Evolutionary conservation across 2,329 filamentous ascomycete species (phyloP), one percentile per base, ranked within the genome.

Genomic region (Salinomyces thailandicus): DNA sequence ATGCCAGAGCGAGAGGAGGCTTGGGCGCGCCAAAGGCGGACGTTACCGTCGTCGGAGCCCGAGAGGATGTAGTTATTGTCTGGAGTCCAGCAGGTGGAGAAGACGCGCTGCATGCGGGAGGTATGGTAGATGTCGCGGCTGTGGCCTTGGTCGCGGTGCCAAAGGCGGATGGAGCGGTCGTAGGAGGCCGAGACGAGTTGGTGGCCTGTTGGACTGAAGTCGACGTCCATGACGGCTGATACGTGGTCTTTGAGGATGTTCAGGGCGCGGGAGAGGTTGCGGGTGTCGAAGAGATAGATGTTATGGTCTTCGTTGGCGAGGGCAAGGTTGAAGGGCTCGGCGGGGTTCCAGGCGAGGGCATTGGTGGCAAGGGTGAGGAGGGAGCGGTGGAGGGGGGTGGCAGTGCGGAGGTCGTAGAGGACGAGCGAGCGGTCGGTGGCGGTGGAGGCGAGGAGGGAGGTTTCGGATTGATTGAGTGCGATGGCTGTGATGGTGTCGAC

Each of bases 51-150:
- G 58, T 96, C 91, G 11, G 82, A 91, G 29, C 89, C 91, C 4
- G 82, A 86, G 31, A 98, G 72, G 15, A 98, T 65, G 58, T 93
- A 98, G 51, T 84, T 84, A 47, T 81, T 79, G 59, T 98, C 91
- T 5, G 86, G 83, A 0, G 86, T 91, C 72, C 83, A 96, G 43
- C 75, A 76, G 32, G 78, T 78, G 7, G 81, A 79, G 66, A 93
- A 93, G 38, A 95, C 86, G 49, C 89, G 76, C 67, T 96, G 89
- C 89, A 95, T 95, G 45, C 91, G 79, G 64, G 95, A 93, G 13
- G 91, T 96, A 67, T 96, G 87, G 63, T 96, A 98, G 33, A 95
- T 78, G 55, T 98, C 91, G 50, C 87, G 74, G 11, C 83, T 87
- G 62, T 91, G 85, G 16, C 89, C 89, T 43, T 79, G 69, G 46